phyloP scores from a whole-genome alignment of 1,139 yeast species.

The Diutina rugosa region DNA sequence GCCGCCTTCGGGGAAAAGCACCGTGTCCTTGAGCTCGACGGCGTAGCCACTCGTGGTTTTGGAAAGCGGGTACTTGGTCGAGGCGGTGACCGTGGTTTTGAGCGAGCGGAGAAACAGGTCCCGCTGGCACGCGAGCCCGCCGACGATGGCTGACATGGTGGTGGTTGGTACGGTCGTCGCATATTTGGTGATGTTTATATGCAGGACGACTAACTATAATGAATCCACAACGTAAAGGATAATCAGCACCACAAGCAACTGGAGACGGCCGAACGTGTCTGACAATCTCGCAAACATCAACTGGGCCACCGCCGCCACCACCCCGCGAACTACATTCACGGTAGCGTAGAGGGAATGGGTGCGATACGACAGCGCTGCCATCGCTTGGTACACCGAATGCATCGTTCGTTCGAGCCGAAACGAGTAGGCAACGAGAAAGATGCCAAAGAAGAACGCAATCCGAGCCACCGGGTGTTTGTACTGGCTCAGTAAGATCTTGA shows the following conservation, averaged over 20 bases:
- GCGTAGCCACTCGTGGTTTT: conserved; percentile 36
- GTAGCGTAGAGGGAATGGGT: conserved; percentile 1
- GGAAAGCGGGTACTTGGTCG: conserved; percentile 28
- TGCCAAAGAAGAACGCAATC: conserved; percentile 29
- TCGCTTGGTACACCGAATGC: conserved; percentile 23
- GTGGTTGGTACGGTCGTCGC: too few species aligned
- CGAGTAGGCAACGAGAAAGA: conserved; percentile 50
- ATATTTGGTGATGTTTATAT: too few species aligned
- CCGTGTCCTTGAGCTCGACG: conserved; percentile 63
- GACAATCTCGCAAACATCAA: background rate
- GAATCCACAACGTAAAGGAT: background rate
- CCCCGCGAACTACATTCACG: background rate
- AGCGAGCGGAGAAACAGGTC: conserved; percentile 57
- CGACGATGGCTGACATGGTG: conserved; percentile 43
- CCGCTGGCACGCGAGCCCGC: conserved; percentile 71
- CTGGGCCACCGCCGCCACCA: background rate
- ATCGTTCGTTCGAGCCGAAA: conserved; percentile 54
- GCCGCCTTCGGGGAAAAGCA: conserved; percentile 84
- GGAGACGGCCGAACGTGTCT: background rate
- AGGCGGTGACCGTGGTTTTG: conserved; percentile 50
- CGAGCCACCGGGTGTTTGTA: conserved; percentile 13
- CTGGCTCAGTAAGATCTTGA: conserved; percentile 27
- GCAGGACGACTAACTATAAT: too few species aligned
- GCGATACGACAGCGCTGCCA: background rate
- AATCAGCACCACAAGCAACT: background rate